Evolutionary conservation across 129 eudicot genomes (phyloP).

Genomic region (Centella asiatica): DNA sequence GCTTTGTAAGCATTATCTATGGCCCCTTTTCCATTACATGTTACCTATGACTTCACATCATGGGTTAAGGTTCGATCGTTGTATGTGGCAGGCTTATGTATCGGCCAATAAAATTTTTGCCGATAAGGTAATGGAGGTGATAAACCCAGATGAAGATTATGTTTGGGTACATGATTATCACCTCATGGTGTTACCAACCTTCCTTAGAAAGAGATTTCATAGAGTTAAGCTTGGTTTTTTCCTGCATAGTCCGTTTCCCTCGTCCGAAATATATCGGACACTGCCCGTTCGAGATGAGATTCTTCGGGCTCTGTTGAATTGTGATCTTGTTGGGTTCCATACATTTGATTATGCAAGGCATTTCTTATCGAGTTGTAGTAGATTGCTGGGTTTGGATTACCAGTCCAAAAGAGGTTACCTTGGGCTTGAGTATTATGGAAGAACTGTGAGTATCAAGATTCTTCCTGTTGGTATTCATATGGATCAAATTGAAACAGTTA

Average conservation of each 20-base stretch:
- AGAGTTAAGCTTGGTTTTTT: conserved; percentile 76
- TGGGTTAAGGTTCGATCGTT: conserved; percentile 56
- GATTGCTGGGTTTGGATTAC: conserved; percentile 87
- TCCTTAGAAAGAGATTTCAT: conserved; percentile 58
- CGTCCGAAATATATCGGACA: conserved; percentile 70
- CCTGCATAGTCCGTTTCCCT: conserved; percentile 80
- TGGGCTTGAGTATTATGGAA: conserved; percentile 80
- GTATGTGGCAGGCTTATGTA: conserved; percentile 75
- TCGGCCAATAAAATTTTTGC: conserved; percentile 78
- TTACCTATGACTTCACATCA: conserved; percentile 52
- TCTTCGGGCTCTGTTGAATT: conserved; percentile 64
- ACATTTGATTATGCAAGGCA: conserved; percentile 96
- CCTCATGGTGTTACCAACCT: conserved; percentile 82
- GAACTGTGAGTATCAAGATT: conserved; percentile 81
- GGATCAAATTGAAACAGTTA: conserved; percentile 59
- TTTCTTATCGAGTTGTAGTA: conserved; percentile 80
- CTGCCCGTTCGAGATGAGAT: conserved; percentile 90
- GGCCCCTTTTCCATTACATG: conserved; percentile 95
- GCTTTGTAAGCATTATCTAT: conserved; percentile 85
- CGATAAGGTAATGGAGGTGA: conserved; percentile 74
- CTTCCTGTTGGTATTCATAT: conserved; percentile 83
- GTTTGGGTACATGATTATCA: conserved; percentile 95
- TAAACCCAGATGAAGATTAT: conserved; percentile 82
- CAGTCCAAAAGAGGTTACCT: conserved; percentile 83
- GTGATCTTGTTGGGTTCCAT: conserved; percentile 90